Evolutionary conservation across 768 basidiomycete species (phyloP).

Genomic region (Pleurotus ostreatus): DNA sequence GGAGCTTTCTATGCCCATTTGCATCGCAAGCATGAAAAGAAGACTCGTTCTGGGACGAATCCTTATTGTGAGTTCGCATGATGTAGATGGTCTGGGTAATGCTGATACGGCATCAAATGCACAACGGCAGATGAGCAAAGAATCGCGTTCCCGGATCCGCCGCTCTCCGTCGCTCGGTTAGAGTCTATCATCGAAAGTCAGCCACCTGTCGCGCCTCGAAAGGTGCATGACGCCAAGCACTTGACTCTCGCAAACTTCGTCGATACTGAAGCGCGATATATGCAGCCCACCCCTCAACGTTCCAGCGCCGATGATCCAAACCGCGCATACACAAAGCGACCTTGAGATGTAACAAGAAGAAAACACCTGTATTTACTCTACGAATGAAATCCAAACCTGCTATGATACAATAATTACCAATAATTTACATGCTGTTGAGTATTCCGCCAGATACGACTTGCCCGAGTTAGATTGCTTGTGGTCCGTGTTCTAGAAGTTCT

Average conservation of each 20-base stretch:
- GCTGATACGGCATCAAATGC: too few relatives aligned
- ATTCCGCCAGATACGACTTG: too few relatives aligned
- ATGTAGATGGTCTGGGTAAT: too few relatives aligned
- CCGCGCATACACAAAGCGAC: background rate
- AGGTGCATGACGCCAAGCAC: background rate
- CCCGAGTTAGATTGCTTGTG: too few relatives aligned
- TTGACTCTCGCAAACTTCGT: background rate
- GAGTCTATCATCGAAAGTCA: background rate
- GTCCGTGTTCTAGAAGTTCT: too few relatives aligned
- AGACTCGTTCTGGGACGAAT: background rate
- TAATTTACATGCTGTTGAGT: too few relatives aligned
- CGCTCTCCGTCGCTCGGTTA: background rate
- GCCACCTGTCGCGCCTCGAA: background rate
- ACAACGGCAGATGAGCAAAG: background rate
- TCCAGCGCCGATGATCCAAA: background rate
- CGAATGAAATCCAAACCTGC: too few relatives aligned
- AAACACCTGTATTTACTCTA: background rate
- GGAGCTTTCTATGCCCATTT: background rate
- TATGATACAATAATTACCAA: too few relatives aligned
- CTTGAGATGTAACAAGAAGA: background rate
- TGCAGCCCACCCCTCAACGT: background rate
- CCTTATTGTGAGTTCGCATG: background rate
- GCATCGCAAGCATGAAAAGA: constrained; percentile 1
- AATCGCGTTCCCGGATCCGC: background rate
- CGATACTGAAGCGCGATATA: background rate